Percentiles rank a stretch among this genome's conserved stretches.
Conservation (phyloP, 805 yeast genomes). For the Peterozyma toletana region DNA sequence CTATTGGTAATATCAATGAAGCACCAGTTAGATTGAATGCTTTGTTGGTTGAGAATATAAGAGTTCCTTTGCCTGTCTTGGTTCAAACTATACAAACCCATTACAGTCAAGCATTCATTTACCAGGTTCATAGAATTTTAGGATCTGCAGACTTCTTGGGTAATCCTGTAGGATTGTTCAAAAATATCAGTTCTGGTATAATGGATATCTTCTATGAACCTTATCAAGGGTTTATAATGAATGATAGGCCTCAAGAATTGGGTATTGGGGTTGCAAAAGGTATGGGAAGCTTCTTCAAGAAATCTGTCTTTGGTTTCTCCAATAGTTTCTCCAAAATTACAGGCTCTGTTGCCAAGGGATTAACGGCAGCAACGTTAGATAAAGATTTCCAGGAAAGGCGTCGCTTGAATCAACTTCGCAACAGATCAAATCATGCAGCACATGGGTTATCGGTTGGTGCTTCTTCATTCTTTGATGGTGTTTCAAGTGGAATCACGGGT, state of each 20-base stretch:
- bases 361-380: conserved; percentile 87
- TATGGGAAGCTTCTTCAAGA: conserved; percentile 86
- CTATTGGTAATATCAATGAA: conserved; percentile 93
- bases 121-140: conserved; percentile 83
- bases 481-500: conserved; percentile 85
- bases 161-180: conserved; percentile 95
- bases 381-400: conserved; percentile 74
- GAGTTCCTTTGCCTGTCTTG: conserved; percentile 77
- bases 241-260: conserved; percentile 91
- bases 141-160: conserved; percentile 97
- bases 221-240: conserved; percentile 89
- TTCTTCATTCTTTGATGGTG: conserved; percentile 76
- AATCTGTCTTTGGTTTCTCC: conserved; percentile 89
- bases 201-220: conserved; percentile 97
- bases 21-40: conserved; percentile 92
- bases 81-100: conserved; percentile 69
- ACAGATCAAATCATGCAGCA: conserved; percentile 76
- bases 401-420: conserved; percentile 65
- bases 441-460: conserved; percentile 86
- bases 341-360: conserved; percentile 90
- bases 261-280: conserved; percentile 97
- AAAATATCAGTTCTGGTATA: conserved; percentile 89
- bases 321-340: conserved; percentile 91
- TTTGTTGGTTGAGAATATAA: conserved; percentile 76
- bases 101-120: conserved; percentile 86